Percentiles rank a stretch among this genome's conserved stretches.
phyloP scores from a whole-genome alignment of 129 eudicot genomes.

The Helianthus tuberosus region DNA sequence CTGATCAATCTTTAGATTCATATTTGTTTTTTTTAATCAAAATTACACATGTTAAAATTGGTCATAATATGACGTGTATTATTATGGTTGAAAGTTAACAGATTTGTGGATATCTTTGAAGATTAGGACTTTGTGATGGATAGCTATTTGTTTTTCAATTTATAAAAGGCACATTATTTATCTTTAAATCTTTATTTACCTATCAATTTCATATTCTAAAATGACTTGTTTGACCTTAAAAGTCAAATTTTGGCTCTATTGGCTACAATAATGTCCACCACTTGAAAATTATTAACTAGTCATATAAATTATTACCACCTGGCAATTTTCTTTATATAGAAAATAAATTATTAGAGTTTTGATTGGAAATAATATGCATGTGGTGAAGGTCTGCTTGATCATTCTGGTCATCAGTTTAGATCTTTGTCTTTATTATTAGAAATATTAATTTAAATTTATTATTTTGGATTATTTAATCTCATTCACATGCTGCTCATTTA shows the following conservation, averaged over 20 bases:
- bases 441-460: conserved; percentile 10
- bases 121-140: conserved; percentile 28
- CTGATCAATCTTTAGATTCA: conserved; percentile 21
- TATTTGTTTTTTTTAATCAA: background rate
- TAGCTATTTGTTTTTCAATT: conserved; percentile 3
- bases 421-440: conserved; percentile 24
- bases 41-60: no score
- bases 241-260: conserved; percentile 40
- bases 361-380: conserved; percentile 38
- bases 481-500: conserved; percentile 31
- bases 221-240: conserved; percentile 25
- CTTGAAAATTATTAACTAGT: conserved; percentile 7
- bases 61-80: no score
- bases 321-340: conserved; percentile 16
- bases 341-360: conserved; percentile 19
- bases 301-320: conserved; percentile 16
- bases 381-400: conserved; percentile 29
- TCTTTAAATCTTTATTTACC: conserved; percentile 10
- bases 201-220: conserved; percentile 23
- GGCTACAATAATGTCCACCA: conserved; percentile 23
- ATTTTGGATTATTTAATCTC: conserved; percentile 27
- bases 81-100: conserved; percentile 4
- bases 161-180: conserved; percentile 7
- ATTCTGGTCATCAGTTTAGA: conserved; percentile 34
- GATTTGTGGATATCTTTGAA: conserved; percentile 32